phyloP scores from a whole-genome alignment of 2,329 filamentous ascomycete genomes.

The Diaporthe amygdali region DNA sequence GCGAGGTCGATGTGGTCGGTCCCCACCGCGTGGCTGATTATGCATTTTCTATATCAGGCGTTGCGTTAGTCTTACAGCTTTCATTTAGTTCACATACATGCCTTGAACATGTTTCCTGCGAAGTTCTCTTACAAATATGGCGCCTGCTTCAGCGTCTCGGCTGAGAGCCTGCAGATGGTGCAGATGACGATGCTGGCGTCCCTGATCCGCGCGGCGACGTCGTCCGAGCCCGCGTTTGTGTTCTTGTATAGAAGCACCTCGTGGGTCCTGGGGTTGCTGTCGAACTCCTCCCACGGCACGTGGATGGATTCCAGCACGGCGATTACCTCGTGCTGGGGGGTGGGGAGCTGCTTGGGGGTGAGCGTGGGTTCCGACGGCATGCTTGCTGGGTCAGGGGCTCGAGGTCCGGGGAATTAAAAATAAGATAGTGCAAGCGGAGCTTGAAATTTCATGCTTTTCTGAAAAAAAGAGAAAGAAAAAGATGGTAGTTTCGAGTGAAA shows the following conservation, averaged over 20 bases:
- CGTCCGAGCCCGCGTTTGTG: conserved; percentile 11
- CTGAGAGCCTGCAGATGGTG: conserved; percentile 30
- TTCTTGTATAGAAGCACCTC: conserved; percentile 23
- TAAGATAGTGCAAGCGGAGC: too few species aligned
- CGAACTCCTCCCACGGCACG: conserved; percentile 20
- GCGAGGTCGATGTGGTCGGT: conserved; percentile 32
- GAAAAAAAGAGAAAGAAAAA: too few species aligned
- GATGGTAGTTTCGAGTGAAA: neutral
- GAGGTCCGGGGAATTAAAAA: neutral
- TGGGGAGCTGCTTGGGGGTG: conserved; percentile 10
- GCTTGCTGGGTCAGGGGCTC: neutral
- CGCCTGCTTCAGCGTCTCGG: conserved; percentile 26
- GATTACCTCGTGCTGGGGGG: conserved; percentile 23
- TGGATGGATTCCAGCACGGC: conserved; percentile 22
- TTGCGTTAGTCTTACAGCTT: neutral
- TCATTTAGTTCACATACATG: too few species aligned
- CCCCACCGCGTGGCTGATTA: conserved; percentile 31
- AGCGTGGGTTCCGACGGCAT: conserved; percentile 17
- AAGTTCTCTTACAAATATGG: conserved; percentile 28
- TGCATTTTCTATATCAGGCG: conserved; percentile 26
- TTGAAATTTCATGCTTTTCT: neutral
- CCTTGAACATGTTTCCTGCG: neutral
- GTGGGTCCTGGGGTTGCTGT: conserved; percentile 9
- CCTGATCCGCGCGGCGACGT: conserved; percentile 27
- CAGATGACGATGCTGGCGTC: conserved; percentile 34